These are phyloP conservation scores for Laetiporus sulphureus DNA, from an alignment of 1,284 basidiomycete species.

Conservation along the genomic window DNA sequence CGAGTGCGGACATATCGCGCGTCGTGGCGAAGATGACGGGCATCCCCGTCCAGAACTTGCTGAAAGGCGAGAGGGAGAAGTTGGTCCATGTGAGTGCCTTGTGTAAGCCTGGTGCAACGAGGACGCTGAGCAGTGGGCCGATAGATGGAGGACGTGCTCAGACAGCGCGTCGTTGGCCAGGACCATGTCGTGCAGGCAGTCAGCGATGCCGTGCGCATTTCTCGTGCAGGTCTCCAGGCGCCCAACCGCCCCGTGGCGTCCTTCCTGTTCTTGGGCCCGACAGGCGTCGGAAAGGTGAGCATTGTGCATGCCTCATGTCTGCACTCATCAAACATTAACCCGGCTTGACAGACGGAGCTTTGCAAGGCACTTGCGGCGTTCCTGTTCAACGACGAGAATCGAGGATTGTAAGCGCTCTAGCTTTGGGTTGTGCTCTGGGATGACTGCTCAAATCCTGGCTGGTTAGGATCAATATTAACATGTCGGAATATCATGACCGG, in stretches of 20 bases:
- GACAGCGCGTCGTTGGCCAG: conserved; percentile 80
- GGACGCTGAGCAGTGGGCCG: conserved; percentile 5
- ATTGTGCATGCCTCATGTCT: too few species aligned
- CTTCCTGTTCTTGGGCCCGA: conserved; percentile 88
- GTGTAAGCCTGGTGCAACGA: conserved; percentile 1
- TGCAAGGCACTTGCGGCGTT: conserved; percentile 84
- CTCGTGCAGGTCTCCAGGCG: conserved; percentile 83
- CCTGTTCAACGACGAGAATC: conserved; percentile 82
- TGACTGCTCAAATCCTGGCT: not conserved
- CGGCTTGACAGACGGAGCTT: conserved; percentile 68
- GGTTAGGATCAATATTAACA: conserved; percentile 79
- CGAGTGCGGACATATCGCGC: conserved; percentile 80
- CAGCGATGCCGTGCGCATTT: conserved; percentile 85
- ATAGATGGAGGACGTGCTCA: conserved; percentile 82
- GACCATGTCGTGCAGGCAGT: conserved; percentile 78
- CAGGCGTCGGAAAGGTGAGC: conserved; percentile 74
- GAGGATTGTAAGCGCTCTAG: conserved; percentile 57
- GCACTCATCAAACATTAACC: too few species aligned
- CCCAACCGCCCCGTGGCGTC: conserved; percentile 86
- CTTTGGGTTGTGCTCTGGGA: not conserved
- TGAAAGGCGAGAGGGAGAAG: conserved; percentile 88
- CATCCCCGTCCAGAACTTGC: conserved; percentile 83
- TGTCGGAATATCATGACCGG: conserved; percentile 90
- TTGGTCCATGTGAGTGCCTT: conserved; percentile 68
- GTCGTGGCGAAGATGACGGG: conserved; percentile 90